Evolutionary conservation across 192 early-diverging fungal genomes (phyloP).

Genomic region (Haplosporangium gracile): DNA sequence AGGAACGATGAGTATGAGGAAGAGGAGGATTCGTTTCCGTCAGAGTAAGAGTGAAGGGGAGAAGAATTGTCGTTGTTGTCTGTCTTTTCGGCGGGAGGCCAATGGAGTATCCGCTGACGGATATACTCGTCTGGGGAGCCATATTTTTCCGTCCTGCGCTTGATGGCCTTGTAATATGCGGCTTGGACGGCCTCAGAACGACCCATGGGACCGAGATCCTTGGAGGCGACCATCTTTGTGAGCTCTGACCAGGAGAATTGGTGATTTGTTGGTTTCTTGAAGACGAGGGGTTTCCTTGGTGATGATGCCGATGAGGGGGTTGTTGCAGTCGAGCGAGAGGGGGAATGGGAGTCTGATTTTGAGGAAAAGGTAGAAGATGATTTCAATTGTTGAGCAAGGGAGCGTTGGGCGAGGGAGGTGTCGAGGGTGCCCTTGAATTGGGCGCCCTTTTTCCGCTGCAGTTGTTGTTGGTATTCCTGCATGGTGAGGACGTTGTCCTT

Average conservation of each 20-base stretch:
- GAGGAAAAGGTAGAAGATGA: neutral
- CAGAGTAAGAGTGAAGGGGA: neutral
- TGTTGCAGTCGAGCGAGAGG: neutral
- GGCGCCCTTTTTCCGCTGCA: constrained; percentile 14
- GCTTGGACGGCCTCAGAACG: constrained; percentile 40
- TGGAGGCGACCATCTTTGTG: constrained; percentile 32
- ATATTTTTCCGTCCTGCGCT: constrained; percentile 43
- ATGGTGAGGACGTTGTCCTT: constrained; percentile 12
- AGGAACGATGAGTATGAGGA: neutral
- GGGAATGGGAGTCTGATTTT: neutral
- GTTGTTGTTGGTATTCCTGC: constrained; percentile 3
- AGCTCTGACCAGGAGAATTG: constrained; percentile 45
- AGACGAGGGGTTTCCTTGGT: constrained; percentile 41
- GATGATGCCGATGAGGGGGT: constrained; percentile 18
- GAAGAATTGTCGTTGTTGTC: neutral
- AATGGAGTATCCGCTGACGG: constrained; percentile 47
- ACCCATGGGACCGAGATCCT: constrained; percentile 41
- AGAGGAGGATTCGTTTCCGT: constrained; percentile 48
- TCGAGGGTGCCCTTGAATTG: constrained; percentile 17
- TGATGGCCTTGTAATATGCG: constrained; percentile 44
- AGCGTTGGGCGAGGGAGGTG: constrained; percentile 10
- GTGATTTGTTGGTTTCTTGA: constrained; percentile 55
- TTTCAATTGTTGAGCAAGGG: neutral
- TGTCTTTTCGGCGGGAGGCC: constrained; percentile 33
- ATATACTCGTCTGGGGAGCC: constrained; percentile 54